Base-by-base conservation (phyloP, 306 rosid genomes). In the Citrullus colocynthis region DNA sequence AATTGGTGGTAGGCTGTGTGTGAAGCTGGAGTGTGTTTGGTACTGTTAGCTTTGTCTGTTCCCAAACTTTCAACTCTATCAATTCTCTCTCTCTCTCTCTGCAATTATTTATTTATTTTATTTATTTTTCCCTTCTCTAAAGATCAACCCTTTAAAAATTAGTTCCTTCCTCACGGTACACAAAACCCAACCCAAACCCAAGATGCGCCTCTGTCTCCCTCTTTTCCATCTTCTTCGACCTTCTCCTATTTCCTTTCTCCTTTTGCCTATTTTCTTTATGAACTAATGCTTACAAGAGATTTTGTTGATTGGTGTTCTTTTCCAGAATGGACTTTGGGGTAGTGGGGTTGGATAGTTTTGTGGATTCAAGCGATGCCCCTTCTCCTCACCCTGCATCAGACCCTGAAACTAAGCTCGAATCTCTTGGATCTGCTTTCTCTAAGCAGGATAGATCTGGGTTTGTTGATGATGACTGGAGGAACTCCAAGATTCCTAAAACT, bases 291-390 rank as follows among this genome's bases (percentile, higher is more conserved):
- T 56, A 24, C 49, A 64, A 36, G 20, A 81, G 69, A 17, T 65
- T 6, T 59, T 81, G 76, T 77, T 44, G 86, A 82, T 62, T 82
- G 78, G 82, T 62, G 75, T 55, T 42, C 28, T 79, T 44, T 48
- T 85, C 82, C 77, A 80, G 21, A 81, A 87, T 87, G 90, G 87
- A 83, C 74, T 87, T 83, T 80, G 88, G 84, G 81, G 61, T 80
- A 74, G 78, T 81, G 83, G 80, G 81, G 51, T 69, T 87, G 84
- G 88, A 85, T 76, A 62, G 70, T 75, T 77, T 85, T 65, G 78
- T 85, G 78, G 85, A 81, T 64, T 60, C 83, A 12, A 79, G 73
- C 44, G 69, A 15, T 15, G 81, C 41, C 56, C 58, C 75, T n/a
- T 76, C 66, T 54, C 60, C 75, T n/a, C 51, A 79, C 44, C 30